These are phyloP conservation scores for Cordia subcordata DNA, from an alignment of 257 asterid genomes.

Conservation along the genomic window DNA sequence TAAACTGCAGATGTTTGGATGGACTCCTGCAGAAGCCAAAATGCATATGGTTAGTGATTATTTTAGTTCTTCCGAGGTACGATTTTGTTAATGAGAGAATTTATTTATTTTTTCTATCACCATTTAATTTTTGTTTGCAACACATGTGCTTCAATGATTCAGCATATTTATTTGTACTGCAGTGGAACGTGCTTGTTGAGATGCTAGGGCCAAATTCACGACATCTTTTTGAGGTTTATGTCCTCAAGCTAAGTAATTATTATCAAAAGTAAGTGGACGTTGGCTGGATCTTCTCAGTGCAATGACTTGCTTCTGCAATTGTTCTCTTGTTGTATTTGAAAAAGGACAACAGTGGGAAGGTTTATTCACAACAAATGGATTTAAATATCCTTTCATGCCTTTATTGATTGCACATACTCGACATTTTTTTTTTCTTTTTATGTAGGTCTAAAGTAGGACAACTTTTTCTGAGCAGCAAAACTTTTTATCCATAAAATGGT, in stretches of 20 bases:
- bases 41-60: slow-evolving; percentile 80
- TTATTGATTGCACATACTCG: no score
- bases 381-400: no score
- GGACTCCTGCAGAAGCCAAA: slow-evolving; percentile 90
- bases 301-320: neutral
- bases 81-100: neutral
- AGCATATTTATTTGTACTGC: slow-evolving; percentile 31
- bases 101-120: neutral
- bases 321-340: neutral
- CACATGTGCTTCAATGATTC: slow-evolving; percentile 16
- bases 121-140: neutral
- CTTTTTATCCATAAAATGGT: no score
- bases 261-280: slow-evolving; percentile 59
- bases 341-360: neutral
- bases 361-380: neutral
- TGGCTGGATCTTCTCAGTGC: slow-evolving; percentile 6
- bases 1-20: slow-evolving; percentile 72
- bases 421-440: no score
- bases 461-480: no score
- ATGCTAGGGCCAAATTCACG: slow-evolving; percentile 77
- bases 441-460: no score
- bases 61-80: slow-evolving; percentile 82
- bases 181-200: slow-evolving; percentile 77
- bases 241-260: slow-evolving; percentile 67
- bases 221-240: slow-evolving; percentile 91